phyloP scores from a whole-genome alignment of 2,329 filamentous ascomycete genomes.

The Scytalidium lignicola region DNA sequence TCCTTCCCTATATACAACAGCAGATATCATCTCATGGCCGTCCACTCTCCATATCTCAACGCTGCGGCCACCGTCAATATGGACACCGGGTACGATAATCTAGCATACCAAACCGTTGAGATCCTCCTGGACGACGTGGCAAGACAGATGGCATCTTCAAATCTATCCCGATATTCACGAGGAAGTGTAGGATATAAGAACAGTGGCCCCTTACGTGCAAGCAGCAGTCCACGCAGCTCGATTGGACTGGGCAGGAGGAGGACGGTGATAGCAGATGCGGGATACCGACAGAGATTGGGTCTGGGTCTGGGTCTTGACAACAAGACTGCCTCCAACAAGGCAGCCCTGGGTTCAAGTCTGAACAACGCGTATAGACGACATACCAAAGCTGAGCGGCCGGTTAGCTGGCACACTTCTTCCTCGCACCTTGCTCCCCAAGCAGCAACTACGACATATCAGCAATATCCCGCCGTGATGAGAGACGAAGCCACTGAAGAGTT shows the following conservation, averaged over 20 bases:
- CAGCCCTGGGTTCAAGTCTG: conserved; percentile 13
- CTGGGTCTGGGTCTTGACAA: conserved; percentile 21
- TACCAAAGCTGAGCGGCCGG: conserved; percentile 46
- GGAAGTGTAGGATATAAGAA: conserved; percentile 45
- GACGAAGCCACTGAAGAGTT: conserved; percentile 22
- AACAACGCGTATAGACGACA: conserved; percentile 9
- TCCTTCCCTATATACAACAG: background rate
- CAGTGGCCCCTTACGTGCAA: conserved; percentile 53
- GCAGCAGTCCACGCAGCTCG: conserved; percentile 60
- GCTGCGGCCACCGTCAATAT: conserved; percentile 19
- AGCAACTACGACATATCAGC: conserved; percentile 24
- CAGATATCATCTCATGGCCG: background rate
- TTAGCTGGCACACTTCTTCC: conserved; percentile 72
- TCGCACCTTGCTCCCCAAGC: conserved; percentile 28
- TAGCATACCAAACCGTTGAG: conserved; percentile 34
- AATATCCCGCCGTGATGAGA: conserved; percentile 33
- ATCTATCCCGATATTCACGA: conserved; percentile 43
- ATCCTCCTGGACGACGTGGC: conserved; percentile 46
- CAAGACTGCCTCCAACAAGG: conserved; percentile 13
- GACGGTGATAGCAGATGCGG: conserved; percentile 47
- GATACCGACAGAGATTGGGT: conserved; percentile 20
- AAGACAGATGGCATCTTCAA: conserved; percentile 44
- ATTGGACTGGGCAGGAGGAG: conserved; percentile 46
- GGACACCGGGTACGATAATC: conserved; percentile 12
- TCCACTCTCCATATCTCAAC: background rate